phyloP scores from a whole-genome alignment of 2,329 filamentous ascomycete genomes.

The Arthrobotrys entomopaga region DNA sequence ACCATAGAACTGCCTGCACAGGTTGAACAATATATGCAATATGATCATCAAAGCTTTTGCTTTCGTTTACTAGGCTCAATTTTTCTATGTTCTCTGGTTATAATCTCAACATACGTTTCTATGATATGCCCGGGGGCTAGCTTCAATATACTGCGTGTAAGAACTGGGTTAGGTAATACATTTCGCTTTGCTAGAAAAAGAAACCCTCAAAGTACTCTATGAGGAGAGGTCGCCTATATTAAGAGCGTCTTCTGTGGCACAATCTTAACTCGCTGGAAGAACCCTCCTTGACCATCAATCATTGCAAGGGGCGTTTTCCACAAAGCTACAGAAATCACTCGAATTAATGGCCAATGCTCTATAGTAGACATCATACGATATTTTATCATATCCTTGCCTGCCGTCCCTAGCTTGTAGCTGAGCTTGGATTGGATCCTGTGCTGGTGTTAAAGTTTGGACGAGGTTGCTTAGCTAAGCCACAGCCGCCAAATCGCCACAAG shows the following conservation, averaged over 20 bases:
- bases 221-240: too few species aligned
- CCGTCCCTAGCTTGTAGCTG: too few species aligned
- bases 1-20: constrained; percentile 6
- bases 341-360: too few species aligned
- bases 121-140: constrained; percentile 6
- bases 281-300: too few species aligned
- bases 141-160: constrained; percentile 2
- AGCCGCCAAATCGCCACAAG: constrained; percentile 39
- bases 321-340: too few species aligned
- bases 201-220: too few species aligned
- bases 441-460: constrained; percentile 19
- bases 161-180: constrained; percentile 8
- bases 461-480: constrained; percentile 42
- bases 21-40: constrained; percentile 12
- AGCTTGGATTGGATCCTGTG: neutral
- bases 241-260: too few species aligned
- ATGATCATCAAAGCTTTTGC: neutral
- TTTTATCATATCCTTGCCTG: too few species aligned
- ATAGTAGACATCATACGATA: too few species aligned
- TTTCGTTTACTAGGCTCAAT: constrained; percentile 12
- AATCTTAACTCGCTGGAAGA: too few species aligned
- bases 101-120: neutral
- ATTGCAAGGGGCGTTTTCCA: too few species aligned
- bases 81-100: constrained; percentile 5
- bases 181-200: constrained; percentile 13